These are phyloP conservation scores for Blastobotrys mokoenaii DNA, from an alignment of 805 yeast genomes.

Conservation along the genomic window DNA sequence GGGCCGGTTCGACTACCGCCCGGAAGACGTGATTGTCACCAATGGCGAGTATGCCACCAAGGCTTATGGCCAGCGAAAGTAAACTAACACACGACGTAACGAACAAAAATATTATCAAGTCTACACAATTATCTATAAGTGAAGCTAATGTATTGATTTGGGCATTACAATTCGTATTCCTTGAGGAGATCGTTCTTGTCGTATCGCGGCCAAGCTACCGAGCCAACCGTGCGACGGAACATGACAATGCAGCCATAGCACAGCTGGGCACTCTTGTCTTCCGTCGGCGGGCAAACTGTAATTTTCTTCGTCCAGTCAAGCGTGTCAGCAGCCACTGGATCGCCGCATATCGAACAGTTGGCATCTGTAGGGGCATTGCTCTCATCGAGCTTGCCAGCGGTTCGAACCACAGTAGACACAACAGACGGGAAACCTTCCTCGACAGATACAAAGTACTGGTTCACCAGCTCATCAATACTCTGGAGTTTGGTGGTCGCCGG, in stretches of 20 bases:
- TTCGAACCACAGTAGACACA: conserved; percentile 84
- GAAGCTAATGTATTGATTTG: too few species aligned
- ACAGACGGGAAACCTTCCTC: conserved; percentile 80
- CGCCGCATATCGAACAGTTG: conserved; percentile 51
- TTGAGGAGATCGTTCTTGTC: conserved; percentile 35
- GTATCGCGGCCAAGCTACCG: conserved; percentile 29
- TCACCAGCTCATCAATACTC: conserved; percentile 73
- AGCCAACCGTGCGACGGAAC: conserved; percentile 26
- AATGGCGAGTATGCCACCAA: conserved; percentile 67
- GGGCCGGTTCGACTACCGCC: conserved; percentile 57
- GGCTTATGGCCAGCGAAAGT: conserved; percentile 46
- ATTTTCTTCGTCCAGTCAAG: conserved; percentile 59
- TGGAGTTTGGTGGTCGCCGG: conserved; percentile 54
- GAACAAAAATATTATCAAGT: too few species aligned
- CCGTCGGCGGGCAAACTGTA: conserved; percentile 42
- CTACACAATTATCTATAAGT: too few species aligned
- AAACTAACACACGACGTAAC: neutral
- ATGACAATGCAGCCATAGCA: conserved; percentile 76
- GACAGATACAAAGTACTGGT: conserved; percentile 60
- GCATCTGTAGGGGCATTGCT: conserved; percentile 8
- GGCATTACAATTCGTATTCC: conserved; percentile 27
- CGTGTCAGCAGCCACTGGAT: conserved; percentile 47
- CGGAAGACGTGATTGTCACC: conserved; percentile 66
- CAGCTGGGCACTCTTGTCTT: conserved; percentile 28
- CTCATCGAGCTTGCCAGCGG: conserved; percentile 59